phyloP scores from a whole-genome alignment of 1,139 yeast species.

The Suhomyces taliae region DNA sequence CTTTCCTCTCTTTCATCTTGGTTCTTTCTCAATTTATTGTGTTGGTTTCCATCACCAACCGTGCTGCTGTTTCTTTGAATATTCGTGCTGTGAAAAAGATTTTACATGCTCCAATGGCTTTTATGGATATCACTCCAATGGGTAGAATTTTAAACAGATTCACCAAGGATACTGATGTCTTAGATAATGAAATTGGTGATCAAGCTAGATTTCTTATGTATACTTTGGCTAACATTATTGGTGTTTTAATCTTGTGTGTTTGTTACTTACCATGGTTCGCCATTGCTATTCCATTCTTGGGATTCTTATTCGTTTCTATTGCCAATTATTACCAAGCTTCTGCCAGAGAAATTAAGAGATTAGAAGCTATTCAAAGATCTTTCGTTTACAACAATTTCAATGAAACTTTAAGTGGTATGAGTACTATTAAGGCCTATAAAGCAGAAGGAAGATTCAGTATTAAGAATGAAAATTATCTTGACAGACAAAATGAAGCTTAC shows the following conservation, averaged over 20 bases:
- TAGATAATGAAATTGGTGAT: constrained; percentile 73
- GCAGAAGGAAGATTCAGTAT: constrained; percentile 49
- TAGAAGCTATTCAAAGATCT: constrained; percentile 78
- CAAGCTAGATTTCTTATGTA: constrained; percentile 53
- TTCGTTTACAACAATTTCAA: constrained; percentile 74
- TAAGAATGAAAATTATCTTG: constrained; percentile 50
- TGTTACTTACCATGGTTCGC: constrained; percentile 66
- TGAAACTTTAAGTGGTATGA: constrained; percentile 71
- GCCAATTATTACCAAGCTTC: constrained; percentile 67
- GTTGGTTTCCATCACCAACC: constrained; percentile 52
- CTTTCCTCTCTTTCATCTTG: constrained; percentile 37
- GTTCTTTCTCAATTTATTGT: constrained; percentile 44
- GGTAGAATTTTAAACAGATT: constrained; percentile 72
- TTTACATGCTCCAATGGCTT: constrained; percentile 58
- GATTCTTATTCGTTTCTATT: constrained; percentile 32
- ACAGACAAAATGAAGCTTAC: constrained; percentile 72
- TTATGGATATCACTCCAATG: constrained; percentile 60
- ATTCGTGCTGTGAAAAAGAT: constrained; percentile 40
- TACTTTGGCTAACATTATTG: constrained; percentile 55
- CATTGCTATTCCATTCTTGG: constrained; percentile 45
- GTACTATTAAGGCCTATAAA: constrained; percentile 65
- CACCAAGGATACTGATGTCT: constrained; percentile 77
- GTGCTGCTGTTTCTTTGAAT: constrained; percentile 40
- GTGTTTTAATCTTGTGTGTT: constrained; percentile 66
- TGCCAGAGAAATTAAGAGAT: constrained; percentile 73